Evolutionary conservation across 306 rosid genomes (phyloP), one percentile per base, ranked within the genome.

Genomic region (Gastrolobium villosum): DNA sequence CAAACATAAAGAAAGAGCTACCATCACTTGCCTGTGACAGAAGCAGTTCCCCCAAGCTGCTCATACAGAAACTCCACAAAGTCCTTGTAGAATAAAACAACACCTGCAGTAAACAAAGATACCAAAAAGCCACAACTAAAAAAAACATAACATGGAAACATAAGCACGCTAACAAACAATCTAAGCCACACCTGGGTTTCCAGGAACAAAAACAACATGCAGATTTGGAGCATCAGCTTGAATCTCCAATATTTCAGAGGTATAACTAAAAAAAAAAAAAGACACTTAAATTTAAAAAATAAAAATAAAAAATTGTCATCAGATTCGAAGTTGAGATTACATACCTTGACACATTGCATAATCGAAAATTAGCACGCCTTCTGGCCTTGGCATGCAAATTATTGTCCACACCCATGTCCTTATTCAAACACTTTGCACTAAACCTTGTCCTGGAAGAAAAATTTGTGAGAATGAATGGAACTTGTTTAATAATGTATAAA

Each of bases 161-260:
- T 5, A 14, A 28, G 8, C 49, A 7, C 5, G 10, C 9, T 0
- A 30, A 5, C 6, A 65, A 30, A 45, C 9, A 10, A 14, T 48
- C 4, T 14, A 81, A 8, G 69, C 60, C 79, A 70, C 49, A 90
- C 99, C 99, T 84, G 98, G 98, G 79, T 95, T 93, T 82, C 99
- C 98, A 73, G 97, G 96, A 76, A 95, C 75, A 66, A 95, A 52
- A 57, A 92, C 72, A 70, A 91, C 92, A 63, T 95, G 98, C 80
- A 91, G 44, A 49, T 50, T 78, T 69, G 99, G 97, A 85, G 87
- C 80, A 31, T 90, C 92, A 44, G 99, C 86, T 1, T 52, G 86
- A 76, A 95, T 91, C 93, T 93, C 97, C 87, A 91, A 85, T 52
- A 93, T 64, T 77, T 95, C 98, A 81, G 88, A 86, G 8, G 87